Evolutionary conservation across 192 early-diverging fungal species (phyloP), one percentile per base, ranked within the genome.

Genomic region (Coemansia sp.): DNA sequence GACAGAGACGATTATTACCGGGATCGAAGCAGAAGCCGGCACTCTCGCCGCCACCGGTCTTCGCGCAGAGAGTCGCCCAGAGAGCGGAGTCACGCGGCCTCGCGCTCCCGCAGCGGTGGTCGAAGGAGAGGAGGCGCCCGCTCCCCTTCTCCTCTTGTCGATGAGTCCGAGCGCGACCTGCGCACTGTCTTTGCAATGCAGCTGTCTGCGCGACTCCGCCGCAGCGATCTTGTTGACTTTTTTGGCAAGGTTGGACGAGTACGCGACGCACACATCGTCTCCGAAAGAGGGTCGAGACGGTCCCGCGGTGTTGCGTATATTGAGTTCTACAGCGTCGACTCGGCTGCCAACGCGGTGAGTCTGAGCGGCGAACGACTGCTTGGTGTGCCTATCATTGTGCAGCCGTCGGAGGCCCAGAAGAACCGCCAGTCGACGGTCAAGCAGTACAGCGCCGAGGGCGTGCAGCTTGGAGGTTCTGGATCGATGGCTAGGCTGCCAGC

Each of bases 141-240:
- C 67, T 91, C 90, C 41, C 84, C 87, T 18, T 90, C 90, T 43
- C 88, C 91, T 8, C 83, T 79, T n/a, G 74, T 93, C 60, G 84
- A 86, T 61, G 89, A 90, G 66, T 83, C 86, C 10, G 90, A 94
- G 65, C 90, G 95, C 45, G 94, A 97, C 67, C 83, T 88, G 78
- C 87, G 97, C 65, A 98, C 97, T 1, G 94, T 99, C 13, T 95
- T 99, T 86, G 90, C 94, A 11, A 94, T 91, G 87, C 97, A 99
- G 75, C 88, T 99, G 41, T 91, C 95, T 19, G 89, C 90, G 12
- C 87, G 90, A 18, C 82, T 94, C 55, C 87, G 86, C 56, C 82
- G 83, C 40, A 76, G 87, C 64, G 97, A 99, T 70, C 85, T 99
- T 51, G 83, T 87, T n/a, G 88, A 92, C 37, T 97, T 99, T 75